phyloP scores from a whole-genome alignment of 306 rosid species.

The Cicer yamashitae region DNA sequence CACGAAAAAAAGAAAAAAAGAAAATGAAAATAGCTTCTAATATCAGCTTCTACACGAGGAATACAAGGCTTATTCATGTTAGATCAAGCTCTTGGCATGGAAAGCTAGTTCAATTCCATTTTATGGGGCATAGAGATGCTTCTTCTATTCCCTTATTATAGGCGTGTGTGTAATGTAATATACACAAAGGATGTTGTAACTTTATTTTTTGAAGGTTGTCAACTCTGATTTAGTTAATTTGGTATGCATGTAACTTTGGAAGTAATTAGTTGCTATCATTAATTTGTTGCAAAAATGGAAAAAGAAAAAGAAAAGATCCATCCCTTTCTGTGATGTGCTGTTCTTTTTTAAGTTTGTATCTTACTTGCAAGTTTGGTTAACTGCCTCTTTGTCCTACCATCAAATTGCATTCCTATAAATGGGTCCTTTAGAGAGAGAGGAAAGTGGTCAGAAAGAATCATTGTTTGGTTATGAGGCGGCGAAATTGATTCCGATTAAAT shows the following conservation, averaged over 20 bases:
- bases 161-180: conserved; percentile 7
- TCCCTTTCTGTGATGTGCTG: background rate
- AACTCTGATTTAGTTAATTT: conserved; percentile 2
- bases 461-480: background rate
- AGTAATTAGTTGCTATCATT: background rate
- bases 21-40: background rate
- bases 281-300: background rate
- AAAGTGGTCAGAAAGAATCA: background rate
- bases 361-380: background rate
- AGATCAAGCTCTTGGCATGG: conserved; percentile 34
- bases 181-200: conserved; percentile 27
- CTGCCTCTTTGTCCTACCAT: conserved; percentile 8
- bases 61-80: conserved; percentile 36
- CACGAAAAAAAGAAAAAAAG: background rate
- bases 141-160: conserved; percentile 33
- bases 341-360: background rate
- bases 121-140: conserved; percentile 10
- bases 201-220: conserved; percentile 15
- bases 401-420: background rate
- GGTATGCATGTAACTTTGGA: conserved; percentile 32
- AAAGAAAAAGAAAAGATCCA: background rate
- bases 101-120: conserved; percentile 36
- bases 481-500: background rate
- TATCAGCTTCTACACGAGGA: conserved; percentile 21
- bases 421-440: background rate